Evolutionary conservation across 129 eudicot genomes (phyloP).

Genomic region (Flaveria trinervia): DNA sequence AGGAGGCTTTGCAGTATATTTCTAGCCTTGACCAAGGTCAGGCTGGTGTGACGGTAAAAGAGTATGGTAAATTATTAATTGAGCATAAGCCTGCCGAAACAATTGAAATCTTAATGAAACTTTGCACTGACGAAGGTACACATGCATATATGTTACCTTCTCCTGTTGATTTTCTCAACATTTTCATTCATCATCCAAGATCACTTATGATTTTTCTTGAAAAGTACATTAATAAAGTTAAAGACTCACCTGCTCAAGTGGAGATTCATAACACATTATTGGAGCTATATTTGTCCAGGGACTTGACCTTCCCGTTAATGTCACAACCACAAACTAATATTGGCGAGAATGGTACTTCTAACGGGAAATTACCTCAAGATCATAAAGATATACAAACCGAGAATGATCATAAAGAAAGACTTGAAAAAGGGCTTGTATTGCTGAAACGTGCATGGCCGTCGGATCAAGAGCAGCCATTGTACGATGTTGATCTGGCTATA

Average conservation of each 20-base stretch:
- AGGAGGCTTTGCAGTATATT: conserved; percentile 86
- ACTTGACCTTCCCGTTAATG: conserved; percentile 69
- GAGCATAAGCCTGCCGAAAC: conserved; percentile 93
- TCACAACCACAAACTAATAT: conserved; percentile 39
- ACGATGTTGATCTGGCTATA: conserved; percentile 89
- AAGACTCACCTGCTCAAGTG: conserved; percentile 96
- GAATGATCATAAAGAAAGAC: conserved; percentile 63
- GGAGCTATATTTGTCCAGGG: conserved; percentile 82
- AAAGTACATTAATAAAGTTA: conserved; percentile 74
- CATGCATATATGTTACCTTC: conserved; percentile 82
- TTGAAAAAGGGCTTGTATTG: conserved; percentile 72
- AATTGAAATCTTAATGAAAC: conserved; percentile 75
- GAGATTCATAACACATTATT: conserved; percentile 92
- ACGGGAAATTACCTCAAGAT: conserved; percentile 51
- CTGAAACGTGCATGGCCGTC: conserved; percentile 88
- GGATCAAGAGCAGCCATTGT: conserved; percentile 83
- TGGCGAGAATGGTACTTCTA: conserved; percentile 46
- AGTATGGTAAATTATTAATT: conserved; percentile 88
- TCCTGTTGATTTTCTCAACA: conserved; percentile 94
- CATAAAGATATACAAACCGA: conserved; percentile 37
- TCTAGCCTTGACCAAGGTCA: conserved; percentile 90
- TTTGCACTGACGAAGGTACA: conserved; percentile 79
- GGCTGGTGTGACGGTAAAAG: conserved; percentile 92
- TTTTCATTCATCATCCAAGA: conserved; percentile 82
- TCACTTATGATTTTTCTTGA: conserved; percentile 94